These are phyloP conservation scores for Nigrospora sphaerica DNA, from an alignment of 2,329 filamentous ascomycete genomes.

Conservation along the genomic window DNA sequence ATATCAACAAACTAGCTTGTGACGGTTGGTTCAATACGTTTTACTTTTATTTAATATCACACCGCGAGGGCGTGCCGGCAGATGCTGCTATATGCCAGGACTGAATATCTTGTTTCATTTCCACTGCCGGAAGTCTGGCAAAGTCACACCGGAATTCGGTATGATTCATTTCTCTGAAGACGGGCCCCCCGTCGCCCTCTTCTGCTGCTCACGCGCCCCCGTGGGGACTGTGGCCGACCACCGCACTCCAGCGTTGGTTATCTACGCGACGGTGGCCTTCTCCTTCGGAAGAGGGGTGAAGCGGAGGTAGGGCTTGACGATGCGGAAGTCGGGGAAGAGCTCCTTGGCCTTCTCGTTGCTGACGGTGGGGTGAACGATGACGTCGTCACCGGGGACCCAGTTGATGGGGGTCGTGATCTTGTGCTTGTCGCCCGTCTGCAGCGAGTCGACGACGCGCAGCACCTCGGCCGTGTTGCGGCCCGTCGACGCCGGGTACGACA, in stretches of 20 bases:
- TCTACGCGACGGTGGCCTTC: slow-evolving; percentile 27
- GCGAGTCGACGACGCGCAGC: slow-evolving; percentile 69
- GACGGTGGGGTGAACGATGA: slow-evolving; percentile 81
- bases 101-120: no score
- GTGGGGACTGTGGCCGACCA: background rate
- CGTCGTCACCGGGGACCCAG: slow-evolving; percentile 83
- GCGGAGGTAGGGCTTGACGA: slow-evolving; percentile 66
- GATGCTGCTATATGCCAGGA: no score
- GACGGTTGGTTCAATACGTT: no score
- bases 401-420: slow-evolving; percentile 84
- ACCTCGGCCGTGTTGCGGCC: slow-evolving; percentile 79
- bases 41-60: no score
- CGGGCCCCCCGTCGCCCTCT: no score
- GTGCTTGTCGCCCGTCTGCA: slow-evolving; percentile 82
- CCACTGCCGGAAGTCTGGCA: no score
- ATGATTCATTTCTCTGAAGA: no score
- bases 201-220: no score
- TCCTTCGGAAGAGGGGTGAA: slow-evolving; percentile 62
- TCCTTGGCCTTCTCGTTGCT: slow-evolving; percentile 79
- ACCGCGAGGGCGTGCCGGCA: no score
- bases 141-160: no score
- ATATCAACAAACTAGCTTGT: no score
- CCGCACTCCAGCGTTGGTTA: background rate
- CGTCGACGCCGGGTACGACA: slow-evolving; percentile 87
- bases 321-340: slow-evolving; percentile 73